phyloP scores from a whole-genome alignment of 306 rosid species.

The Pterocarpus santalinus region DNA sequence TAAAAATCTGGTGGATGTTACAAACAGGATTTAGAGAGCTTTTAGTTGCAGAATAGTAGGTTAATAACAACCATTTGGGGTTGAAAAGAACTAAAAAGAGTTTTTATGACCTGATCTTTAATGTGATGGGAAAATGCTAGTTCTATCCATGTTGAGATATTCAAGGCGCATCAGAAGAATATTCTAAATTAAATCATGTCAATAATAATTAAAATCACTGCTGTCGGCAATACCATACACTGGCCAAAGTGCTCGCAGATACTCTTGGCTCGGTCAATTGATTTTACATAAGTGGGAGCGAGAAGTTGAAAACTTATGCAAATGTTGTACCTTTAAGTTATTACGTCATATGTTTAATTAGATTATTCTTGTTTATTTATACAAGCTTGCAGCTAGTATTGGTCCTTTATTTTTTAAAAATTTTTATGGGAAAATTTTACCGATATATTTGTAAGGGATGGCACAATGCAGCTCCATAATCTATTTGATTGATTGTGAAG shows the following conservation, averaged over 20 bases:
- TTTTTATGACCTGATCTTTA: conserved; percentile 12
- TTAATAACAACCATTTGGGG: conserved; percentile 4
- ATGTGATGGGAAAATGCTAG: conserved; percentile 16
- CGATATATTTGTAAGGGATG: too few species aligned
- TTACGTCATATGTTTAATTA: too few species aligned
- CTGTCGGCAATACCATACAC: neutral
- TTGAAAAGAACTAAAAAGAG: conserved; percentile 4
- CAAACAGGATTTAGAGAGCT: neutral
- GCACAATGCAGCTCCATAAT: too few species aligned
- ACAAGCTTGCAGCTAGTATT: too few species aligned
- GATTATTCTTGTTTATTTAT: too few species aligned
- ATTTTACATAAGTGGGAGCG: neutral
- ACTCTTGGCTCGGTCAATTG: neutral
- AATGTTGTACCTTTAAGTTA: too few species aligned
- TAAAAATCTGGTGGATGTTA: too few species aligned
- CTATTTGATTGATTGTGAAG: too few species aligned
- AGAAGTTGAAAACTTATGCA: neutral
- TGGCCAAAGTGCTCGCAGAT: neutral
- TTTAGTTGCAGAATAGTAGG: neutral
- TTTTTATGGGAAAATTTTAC: too few species aligned
- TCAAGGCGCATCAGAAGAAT: neutral
- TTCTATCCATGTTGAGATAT: conserved; percentile 13
- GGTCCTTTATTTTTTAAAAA: too few species aligned
- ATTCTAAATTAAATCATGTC: neutral
- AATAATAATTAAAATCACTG: neutral